These are phyloP conservation scores for Colletotrichum sp. DNA, from an alignment of 2,329 filamentous ascomycete species.

Conservation along the genomic window DNA sequence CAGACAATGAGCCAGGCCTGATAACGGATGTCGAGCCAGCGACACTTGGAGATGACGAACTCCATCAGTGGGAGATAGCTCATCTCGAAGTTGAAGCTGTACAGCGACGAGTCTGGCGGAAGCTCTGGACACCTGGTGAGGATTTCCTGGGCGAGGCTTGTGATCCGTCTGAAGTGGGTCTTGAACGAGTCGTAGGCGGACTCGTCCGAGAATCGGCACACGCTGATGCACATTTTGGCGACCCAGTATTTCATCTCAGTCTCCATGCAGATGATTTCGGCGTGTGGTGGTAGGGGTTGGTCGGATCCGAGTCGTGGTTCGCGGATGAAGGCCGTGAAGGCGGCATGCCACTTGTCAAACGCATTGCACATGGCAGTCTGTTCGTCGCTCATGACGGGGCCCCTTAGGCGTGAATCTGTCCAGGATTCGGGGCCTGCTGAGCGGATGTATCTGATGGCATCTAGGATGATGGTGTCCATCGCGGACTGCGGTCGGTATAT, in stretches of 20 bases:
- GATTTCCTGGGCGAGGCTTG: not conserved
- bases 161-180: not conserved
- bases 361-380: constrained; percentile 6
- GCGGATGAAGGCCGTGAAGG: constrained; percentile 2
- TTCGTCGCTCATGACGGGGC: constrained; percentile 2
- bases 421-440: constrained; percentile 2
- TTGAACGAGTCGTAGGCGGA: constrained; percentile 13
- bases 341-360: constrained; percentile 7
- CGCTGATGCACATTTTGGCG: constrained; percentile 13
- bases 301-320: not conserved
- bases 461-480: constrained; percentile 15
- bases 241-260: constrained; percentile 16
- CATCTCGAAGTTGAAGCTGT: constrained; percentile 3
- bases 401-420: constrained; percentile 13
- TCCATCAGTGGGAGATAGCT: constrained; percentile 13
- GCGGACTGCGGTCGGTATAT: constrained; percentile 12
- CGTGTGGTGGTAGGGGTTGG: not conserved
- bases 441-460: constrained; percentile 9
- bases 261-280: constrained; percentile 2
- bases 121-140: not conserved
- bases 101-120: not conserved
- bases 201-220: constrained; percentile 13
- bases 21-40: constrained; percentile 14
- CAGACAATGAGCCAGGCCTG: constrained; percentile 8
- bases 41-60: constrained; percentile 18